Evolutionary conservation across 345 rosid species (phyloP).

Genomic region (Psidium guajava): DNA sequence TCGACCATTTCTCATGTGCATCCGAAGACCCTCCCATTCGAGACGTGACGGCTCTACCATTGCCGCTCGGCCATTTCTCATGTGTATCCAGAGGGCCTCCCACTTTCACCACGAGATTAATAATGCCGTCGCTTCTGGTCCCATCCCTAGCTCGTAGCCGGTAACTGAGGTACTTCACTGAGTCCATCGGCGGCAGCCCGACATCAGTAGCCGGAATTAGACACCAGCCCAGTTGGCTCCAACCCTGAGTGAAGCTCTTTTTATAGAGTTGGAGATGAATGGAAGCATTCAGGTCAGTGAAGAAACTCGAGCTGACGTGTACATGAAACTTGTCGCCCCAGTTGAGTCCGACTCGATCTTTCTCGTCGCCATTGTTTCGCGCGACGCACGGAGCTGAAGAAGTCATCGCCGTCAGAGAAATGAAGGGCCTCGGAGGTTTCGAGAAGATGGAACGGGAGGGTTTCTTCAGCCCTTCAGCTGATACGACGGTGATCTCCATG

Average conservation of each 20-base stretch:
- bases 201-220: constrained; percentile 31
- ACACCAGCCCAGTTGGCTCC: constrained; percentile 34
- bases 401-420: constrained; percentile 12
- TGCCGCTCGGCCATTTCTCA: neutral
- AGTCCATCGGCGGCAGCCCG: constrained; percentile 6
- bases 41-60: neutral
- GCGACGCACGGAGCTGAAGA: neutral
- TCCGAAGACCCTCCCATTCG: neutral
- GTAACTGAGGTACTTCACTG: constrained; percentile 28
- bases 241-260: constrained; percentile 22
- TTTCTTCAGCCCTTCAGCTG: constrained; percentile 28
- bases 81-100: neutral
- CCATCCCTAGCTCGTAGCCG: constrained; percentile 33
- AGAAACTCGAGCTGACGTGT: constrained; percentile 15
- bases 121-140: constrained; percentile 24
- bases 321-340: constrained; percentile 44
- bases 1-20: neutral
- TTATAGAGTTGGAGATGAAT: constrained; percentile 16
- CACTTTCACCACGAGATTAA: constrained; percentile 28
- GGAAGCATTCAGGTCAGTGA: constrained; percentile 11
- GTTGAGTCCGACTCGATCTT: constrained; percentile 29
- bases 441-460: constrained; percentile 11
- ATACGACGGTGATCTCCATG: constrained; percentile 31
- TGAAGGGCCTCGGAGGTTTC: constrained; percentile 18
- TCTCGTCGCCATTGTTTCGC: constrained; percentile 12